Base-by-base conservation (phyloP, 2,329 filamentous ascomycete genomes). In the Alternaria tenuissima region DNA sequence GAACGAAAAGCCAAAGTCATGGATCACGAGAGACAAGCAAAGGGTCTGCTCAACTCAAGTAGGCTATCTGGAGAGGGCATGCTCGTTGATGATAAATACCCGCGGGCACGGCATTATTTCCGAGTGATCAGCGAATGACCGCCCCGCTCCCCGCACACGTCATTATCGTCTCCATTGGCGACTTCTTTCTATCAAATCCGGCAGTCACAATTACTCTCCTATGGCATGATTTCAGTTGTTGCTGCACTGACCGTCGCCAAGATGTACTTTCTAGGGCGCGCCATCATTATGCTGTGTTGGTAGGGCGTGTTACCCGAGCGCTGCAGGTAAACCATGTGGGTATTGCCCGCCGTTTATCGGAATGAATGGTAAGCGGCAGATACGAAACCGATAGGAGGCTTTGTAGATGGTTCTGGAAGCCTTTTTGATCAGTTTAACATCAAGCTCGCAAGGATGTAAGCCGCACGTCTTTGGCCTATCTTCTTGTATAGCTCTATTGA, bases 1-100 rank as follows among this genome's bases (percentile, higher is more conserved):
- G 64, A 59, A 24, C 64, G 62, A 22, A 59, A 62, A 38, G 49
- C 39, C 16, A 70, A 42, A 59, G 34, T 68, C 71, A 74, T 73
- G 47, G 46, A 57, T 47, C 14, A 24, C 26, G 12, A 36, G 20
- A n/a, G 18, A 38, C n/a, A 11, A 39, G 26, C 11, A 26, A 18
- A 30, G 6, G 9, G 38, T 32, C 20, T 32, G 18, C 30, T 47
- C 26, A 26, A 34, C 36, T 9, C 1, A 9, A 20, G 32, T 24
- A 24, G n/a, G 38, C 22, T 8, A 22, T 14, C 8, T 42, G n/a
- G 16, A 24, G 18, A 34, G 30, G 41, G 49, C 32, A 57, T 18
- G 12, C 26, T 39, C 12, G 20, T 49, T 59, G 56, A 55, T 56
- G 52, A 60, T 60, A 60, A 62, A 62, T 62, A 55, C 51, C 5